A percentile compares a stretch with the other conserved stretches of the same genome.
phyloP scores from a whole-genome alignment of 2,329 filamentous ascomycete species.

The Fusarium euwallaceae region DNA sequence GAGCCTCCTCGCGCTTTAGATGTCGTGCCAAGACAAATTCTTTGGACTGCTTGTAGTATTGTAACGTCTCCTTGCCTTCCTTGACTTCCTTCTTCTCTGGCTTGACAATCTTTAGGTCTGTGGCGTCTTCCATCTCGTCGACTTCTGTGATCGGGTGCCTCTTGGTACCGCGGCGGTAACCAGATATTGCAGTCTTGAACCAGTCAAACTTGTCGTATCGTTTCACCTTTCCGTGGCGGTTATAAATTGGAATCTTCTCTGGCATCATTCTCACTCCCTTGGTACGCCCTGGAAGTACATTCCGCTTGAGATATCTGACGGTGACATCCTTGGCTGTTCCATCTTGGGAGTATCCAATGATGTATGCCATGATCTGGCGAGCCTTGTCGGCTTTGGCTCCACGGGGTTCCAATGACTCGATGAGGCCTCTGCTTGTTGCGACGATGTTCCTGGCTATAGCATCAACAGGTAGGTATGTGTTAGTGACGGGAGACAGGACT shows the following conservation, averaged over 20 bases:
- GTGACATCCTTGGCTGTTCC: conserved; percentile 96
- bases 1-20: conserved; percentile 90
- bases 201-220: conserved; percentile 86
- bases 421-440: conserved; percentile 78
- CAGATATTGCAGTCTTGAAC: conserved; percentile 85
- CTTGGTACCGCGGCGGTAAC: conserved; percentile 70
- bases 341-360: conserved; percentile 85
- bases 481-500: conserved; percentile 83
- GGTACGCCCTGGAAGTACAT: conserved; percentile 87
- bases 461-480: conserved; percentile 84
- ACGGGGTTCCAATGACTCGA: conserved; percentile 84
- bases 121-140: conserved; percentile 84
- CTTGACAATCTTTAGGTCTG: conserved; percentile 79
- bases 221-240: conserved; percentile 81
- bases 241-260: conserved; percentile 85
- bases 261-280: conserved; percentile 84
- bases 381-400: conserved; percentile 86
- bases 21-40: conserved; percentile 90
- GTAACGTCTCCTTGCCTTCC: conserved; percentile 84
- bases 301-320: conserved; percentile 86
- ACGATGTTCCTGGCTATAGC: conserved; percentile 77
- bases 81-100: conserved; percentile 80
- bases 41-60: conserved; percentile 87
- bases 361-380: conserved; percentile 91
- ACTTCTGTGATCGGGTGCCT: conserved; percentile 72